Base-by-base conservation (phyloP, 202 grass and related monocot genomes). In the Setaria italica region DNA sequence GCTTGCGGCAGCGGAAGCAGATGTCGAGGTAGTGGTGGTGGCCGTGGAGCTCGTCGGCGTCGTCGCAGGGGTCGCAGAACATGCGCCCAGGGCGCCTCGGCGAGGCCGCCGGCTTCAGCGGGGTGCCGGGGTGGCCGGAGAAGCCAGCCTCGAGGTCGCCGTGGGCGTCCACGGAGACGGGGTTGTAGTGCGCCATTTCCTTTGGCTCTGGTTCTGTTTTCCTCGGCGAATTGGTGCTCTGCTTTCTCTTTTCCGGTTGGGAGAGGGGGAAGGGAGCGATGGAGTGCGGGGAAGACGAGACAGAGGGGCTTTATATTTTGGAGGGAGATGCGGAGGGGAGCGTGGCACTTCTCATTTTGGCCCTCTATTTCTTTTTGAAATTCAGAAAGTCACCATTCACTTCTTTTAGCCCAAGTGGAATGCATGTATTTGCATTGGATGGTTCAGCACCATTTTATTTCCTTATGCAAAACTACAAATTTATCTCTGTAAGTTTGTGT, bases 1-100 rank as follows among this genome's bases (percentile, higher is more conserved):
- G 85, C 85, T 81, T 94, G 59, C 90, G 88, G 89, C 94, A 97
- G 8, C 79, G 77, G 89, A 85, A 97, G 88, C 94, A 97, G 49
- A 87, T 69, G 72, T 94, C 89, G n/a, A 97, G 91, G 77, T 69
- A 97, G 82, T 97, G 89, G 87, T 58, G 84, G 75, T 66, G 77
- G 29, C 76, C 82, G 79, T 80, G 85, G 41, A 80, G 67, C 57
- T 85, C 84, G 35, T 41, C 81, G 49, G 64, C 42, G 32, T 83
- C 53, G 70, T 95, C 92, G 29, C 84, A 86, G 76, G 90, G 91
- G 66, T 95, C 90, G 41, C 82, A 91, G 89, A 93, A 94, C 68
- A 97, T 63, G 55, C 86, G 60, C 4, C 70, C 79, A 19, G 88
- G 14, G n/a, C 70, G 78, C 47, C 79, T 76, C 54, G 67, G 62